Evolutionary conservation across 768 basidiomycete species (phyloP).

Genomic region (Agaricus blazei): DNA sequence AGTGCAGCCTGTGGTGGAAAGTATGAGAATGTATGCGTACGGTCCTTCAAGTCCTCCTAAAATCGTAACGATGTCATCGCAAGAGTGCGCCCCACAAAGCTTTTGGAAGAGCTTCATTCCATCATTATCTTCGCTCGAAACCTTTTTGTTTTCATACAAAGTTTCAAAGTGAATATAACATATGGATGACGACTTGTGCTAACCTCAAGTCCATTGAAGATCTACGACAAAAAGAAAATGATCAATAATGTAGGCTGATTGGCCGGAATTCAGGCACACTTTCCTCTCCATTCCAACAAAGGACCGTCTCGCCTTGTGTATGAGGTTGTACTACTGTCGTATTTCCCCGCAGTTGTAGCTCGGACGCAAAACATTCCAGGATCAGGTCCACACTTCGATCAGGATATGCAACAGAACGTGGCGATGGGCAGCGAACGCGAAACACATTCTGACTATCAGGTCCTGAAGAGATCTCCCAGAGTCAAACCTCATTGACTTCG

Average conservation of each 20-base stretch:
- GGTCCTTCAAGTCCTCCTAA: constrained; percentile 75
- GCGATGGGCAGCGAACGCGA: not conserved
- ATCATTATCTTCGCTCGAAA: constrained; percentile 64
- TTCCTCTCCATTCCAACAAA: constrained; percentile 90
- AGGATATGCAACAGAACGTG: not conserved
- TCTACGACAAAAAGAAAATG: constrained; percentile 20
- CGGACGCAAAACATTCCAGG: constrained; percentile 67
- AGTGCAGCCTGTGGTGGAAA: not conserved
- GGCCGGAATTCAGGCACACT: not conserved
- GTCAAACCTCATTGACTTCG: not conserved
- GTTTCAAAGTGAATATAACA: not conserved
- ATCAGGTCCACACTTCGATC: constrained; percentile 11
- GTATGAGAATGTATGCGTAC: constrained; percentile 38
- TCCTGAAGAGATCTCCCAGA: constrained; percentile 33
- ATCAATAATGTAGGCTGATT: not conserved
- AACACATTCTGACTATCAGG: constrained; percentile 52
- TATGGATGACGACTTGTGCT: constrained; percentile 12
- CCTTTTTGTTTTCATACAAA: constrained; percentile 27
- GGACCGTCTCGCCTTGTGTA: constrained; percentile 42
- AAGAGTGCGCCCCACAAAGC: constrained; percentile 23
- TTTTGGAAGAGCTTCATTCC: constrained; percentile 46
- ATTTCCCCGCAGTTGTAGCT: constrained; percentile 66
- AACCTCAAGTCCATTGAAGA: constrained; percentile 81
- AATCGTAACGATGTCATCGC: constrained; percentile 41
- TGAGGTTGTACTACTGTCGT: constrained; percentile 67